Evolutionary conservation across 1,284 basidiomycete genomes (phyloP).

Genomic region (Golubevia pallescens): DNA sequence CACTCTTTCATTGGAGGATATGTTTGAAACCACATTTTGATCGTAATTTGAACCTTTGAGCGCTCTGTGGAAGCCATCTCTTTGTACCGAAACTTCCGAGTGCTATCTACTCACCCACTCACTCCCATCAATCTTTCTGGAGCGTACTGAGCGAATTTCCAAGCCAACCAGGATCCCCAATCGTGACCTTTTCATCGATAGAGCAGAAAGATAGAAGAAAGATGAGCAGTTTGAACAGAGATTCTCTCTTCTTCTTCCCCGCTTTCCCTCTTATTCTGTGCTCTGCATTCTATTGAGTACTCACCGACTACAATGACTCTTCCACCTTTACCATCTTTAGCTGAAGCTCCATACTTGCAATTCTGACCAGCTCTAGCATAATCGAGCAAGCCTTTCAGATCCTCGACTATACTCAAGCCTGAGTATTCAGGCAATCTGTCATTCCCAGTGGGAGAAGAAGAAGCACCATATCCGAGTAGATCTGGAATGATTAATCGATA

Average conservation of each 20-base stretch:
- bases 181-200: conserved; percentile 19
- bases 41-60: too few relatives aligned
- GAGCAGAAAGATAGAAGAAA: too few relatives aligned
- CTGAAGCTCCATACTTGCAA: conserved; percentile 24
- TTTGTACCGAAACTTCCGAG: conserved; percentile 1
- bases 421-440: conserved; percentile 38
- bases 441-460: conserved; percentile 11
- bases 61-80: conserved; percentile 5
- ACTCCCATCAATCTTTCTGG: conserved; percentile 39
- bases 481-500: conserved; percentile 43
- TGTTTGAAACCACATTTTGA: too few relatives aligned
- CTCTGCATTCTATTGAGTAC: background rate
- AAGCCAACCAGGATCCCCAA: conserved; percentile 45
- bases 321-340: conserved; percentile 24
- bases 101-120: conserved; percentile 11
- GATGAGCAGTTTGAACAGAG: background rate
- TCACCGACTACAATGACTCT: conserved; percentile 31
- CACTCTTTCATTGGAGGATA: background rate
- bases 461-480: conserved; percentile 38
- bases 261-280: background rate
- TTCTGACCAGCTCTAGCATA: conserved; percentile 25
- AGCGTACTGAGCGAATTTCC: conserved; percentile 36
- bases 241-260: too few relatives aligned
- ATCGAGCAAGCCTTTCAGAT: conserved; percentile 41
- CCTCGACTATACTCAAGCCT: conserved; percentile 28